Evolutionary conservation across 2,329 filamentous ascomycete genomes (phyloP), one percentile per base, ranked within the genome.

Genomic region (Penicillium sp.): DNA sequence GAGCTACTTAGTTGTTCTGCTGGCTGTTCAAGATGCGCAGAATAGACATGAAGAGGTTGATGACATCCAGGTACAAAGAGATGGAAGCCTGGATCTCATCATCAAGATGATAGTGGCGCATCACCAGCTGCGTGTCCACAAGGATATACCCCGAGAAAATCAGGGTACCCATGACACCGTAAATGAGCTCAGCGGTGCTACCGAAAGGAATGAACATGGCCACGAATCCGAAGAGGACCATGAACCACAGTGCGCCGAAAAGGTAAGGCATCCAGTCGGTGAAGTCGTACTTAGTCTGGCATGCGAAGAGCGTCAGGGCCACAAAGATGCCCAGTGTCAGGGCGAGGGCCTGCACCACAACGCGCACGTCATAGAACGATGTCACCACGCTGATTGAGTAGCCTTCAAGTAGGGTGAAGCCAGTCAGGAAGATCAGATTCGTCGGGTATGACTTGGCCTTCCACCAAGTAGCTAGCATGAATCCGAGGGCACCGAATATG

Each of bases 281-380:
- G 72, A 99, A 99, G 79, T 99, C 94, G 70, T 99, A 99, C 73
- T 95, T 95, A 60, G 89, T 89, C 79, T 99, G 94, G 83, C 92
- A 96, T 45, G 94, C 94, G 72, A 99, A 97, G 42, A 92, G 74
- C 3, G 82, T 86, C 52, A 87, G 71, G 28, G 79, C 82, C 42
- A 86, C 73, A 65, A 87, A 87, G 63, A 86, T 84, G 47, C 78
- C 84, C 9, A 85, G 72, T 1, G 94, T 99, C 52, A 99, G 85
- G 60, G 96, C 75, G 31, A 96, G 86, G 15, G 94, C 94, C 74
- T 96, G 87, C 44, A 99, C 81, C 21, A 99, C 94, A 67, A 97
- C 87, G 47, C 80, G 79, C 18, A 85, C 85, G 55, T 93, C 80
- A 77, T 94, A 96, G 75, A 95, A 95, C 21, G 90, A 95, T 2